phyloP scores from a whole-genome alignment of 129 eudicot genomes.

The Solidago caesia region DNA sequence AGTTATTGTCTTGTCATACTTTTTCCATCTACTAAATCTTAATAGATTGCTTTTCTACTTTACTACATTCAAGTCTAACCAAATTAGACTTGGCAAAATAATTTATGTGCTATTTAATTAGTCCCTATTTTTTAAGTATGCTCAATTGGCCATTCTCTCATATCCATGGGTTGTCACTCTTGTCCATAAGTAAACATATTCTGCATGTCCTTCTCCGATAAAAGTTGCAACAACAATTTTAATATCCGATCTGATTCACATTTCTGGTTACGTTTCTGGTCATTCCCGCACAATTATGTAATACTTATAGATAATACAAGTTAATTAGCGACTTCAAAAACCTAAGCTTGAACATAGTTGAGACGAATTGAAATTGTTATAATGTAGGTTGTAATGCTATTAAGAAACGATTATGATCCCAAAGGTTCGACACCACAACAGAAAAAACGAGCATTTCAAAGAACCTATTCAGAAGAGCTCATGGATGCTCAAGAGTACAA shows the following conservation, averaged over 20 bases:
- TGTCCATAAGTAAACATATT: background rate
- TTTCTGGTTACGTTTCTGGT: background rate
- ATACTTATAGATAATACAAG: background rate
- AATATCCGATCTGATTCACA: too few relatives aligned
- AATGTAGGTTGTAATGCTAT: conserved; percentile 53
- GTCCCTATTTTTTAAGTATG: too few relatives aligned
- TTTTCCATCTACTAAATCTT: too few relatives aligned
- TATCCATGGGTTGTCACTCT: too few relatives aligned
- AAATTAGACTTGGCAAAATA: too few relatives aligned
- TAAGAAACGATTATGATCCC: conserved; percentile 41
- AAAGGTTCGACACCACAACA: conserved; percentile 35
- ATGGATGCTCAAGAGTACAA: conserved; percentile 71
- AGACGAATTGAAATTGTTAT: background rate
- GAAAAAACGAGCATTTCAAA: conserved; percentile 43
- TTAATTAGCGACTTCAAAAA: background rate
- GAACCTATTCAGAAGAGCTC: conserved; percentile 80
- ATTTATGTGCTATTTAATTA: too few relatives aligned
- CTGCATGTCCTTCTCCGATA: background rate
- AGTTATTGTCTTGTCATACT: background rate
- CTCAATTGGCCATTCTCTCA: too few relatives aligned
- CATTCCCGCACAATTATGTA: background rate
- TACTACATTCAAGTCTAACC: too few relatives aligned
- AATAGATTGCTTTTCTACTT: too few relatives aligned
- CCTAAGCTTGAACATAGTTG: background rate
- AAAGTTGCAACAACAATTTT: background rate